Conservation (phyloP, 1,139 yeast species). For the Arxiozyma slooffiae region DNA sequence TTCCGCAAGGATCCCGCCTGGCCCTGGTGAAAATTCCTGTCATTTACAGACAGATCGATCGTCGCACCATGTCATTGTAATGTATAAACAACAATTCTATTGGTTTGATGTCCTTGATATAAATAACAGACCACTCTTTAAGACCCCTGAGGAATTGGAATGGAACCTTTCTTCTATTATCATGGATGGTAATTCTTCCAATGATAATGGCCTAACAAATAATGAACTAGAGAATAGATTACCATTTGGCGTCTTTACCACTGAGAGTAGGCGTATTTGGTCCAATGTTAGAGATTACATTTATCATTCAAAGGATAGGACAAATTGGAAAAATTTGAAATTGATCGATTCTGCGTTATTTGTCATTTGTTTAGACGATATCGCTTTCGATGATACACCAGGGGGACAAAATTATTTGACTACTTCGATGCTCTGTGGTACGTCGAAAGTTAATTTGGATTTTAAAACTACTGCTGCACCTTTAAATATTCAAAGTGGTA, state of each 20-base stretch:
- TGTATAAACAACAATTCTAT: constrained; percentile 79
- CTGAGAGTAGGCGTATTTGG: constrained; percentile 83
- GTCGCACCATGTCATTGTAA: constrained; percentile 73
- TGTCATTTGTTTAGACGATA: constrained; percentile 72
- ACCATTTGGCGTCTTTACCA: constrained; percentile 80
- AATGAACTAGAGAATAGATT: constrained; percentile 42
- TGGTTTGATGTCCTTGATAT: constrained; percentile 87
- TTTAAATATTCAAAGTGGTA: constrained; percentile 83
- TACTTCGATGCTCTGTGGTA: constrained; percentile 79
- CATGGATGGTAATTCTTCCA: constrained; percentile 37
- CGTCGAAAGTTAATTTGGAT: constrained; percentile 38
- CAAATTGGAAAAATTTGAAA: constrained; percentile 60
- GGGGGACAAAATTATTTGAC: constrained; percentile 50
- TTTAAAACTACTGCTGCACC: constrained; percentile 10
- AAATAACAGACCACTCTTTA: constrained; percentile 50
- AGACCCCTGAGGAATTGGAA: constrained; percentile 65
- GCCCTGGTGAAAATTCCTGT: constrained; percentile 47
- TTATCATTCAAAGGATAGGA: constrained; percentile 35
- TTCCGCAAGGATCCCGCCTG: constrained; percentile 74
- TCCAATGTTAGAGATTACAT: constrained; percentile 54
- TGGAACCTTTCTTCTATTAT: constrained; percentile 67
- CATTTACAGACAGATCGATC: constrained; percentile 70
- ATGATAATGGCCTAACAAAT: constrained; percentile 32
- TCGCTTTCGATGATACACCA: constrained; percentile 44
- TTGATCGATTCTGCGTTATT: constrained; percentile 75